Conservation (phyloP, 2,329 filamentous ascomycete genomes). For the Microdochium bolleyi region DNA sequence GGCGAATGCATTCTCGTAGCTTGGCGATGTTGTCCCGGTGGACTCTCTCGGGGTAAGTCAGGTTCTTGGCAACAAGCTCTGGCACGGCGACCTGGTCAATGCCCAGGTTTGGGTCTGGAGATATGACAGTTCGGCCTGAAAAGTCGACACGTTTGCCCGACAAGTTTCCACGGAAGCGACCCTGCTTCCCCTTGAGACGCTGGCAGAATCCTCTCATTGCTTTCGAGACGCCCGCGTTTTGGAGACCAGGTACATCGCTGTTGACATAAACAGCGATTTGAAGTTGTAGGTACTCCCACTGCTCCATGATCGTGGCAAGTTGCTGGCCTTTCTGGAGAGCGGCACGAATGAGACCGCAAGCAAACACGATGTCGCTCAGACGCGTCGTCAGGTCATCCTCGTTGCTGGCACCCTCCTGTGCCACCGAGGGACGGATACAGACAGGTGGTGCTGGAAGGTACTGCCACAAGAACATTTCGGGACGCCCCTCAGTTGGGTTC, state of each 20-base stretch:
- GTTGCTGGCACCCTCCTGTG: conserved; percentile 85
- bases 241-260: conserved; percentile 88
- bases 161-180: conserved; percentile 91
- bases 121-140: conserved; percentile 95
- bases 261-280: conserved; percentile 98
- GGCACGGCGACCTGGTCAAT: conserved; percentile 94
- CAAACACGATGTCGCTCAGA: conserved; percentile 91
- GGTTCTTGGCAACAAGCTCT: conserved; percentile 83
- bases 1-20: conserved; percentile 63
- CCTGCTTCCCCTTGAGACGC: conserved; percentile 92
- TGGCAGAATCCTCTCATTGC: conserved; percentile 91
- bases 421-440: conserved; percentile 87
- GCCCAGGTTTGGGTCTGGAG: conserved; percentile 86
- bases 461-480: conserved; percentile 97
- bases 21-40: conserved; percentile 81
- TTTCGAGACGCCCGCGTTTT: conserved; percentile 80
- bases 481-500: conserved; percentile 76
- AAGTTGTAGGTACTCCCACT: conserved; percentile 94
- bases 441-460: conserved; percentile 90
- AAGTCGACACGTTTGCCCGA: conserved; percentile 99
- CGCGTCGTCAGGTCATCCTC: conserved; percentile 97
- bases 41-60: conserved; percentile 90
- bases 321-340: conserved; percentile 77
- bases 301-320: conserved; percentile 87
- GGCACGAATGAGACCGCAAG: conserved; percentile 79